Evolutionary conservation across 1,139 yeast species (phyloP), one percentile per base, ranked within the genome.

Genomic region (Debaryomyces singareniensis): DNA sequence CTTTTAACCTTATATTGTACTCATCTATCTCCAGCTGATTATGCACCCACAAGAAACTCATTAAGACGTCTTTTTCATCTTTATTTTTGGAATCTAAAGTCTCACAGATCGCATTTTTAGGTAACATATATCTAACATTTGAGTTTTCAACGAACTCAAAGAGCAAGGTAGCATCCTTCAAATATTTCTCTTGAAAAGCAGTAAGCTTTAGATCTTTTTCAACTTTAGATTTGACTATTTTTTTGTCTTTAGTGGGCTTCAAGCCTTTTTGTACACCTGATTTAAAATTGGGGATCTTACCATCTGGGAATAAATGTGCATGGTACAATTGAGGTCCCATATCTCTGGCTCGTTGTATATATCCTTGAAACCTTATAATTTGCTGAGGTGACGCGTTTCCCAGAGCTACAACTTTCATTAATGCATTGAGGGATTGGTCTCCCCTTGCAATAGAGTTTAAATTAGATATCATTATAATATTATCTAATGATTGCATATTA

Each of bases 61-160:
- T 55, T 24, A 83, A 47, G 5, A 81, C 53, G 34, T 80, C 85
- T 25, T 36, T 51, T 29, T 56, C 61, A 3, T 54, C 49, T 25
- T 55, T 59, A 5, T 45, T 38, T 13, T 23, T 28, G 2, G 55
- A 48, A 2, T 55, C 53, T 6, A 73, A 40, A 4, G 75, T 73
- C 54, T 89, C 96, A 38, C 82, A 64, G 4, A 89, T 71, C 2
- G 91, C 73, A 41, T 82, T 75, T 39, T 78, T 78, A 0, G 97
- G 96, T 2, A 89, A 47, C 36, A 71, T 57, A 45, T 73, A 89
- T 33, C 97, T 68, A 6, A 80, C 80, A 31, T 80, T 71, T 0
- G 93, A 73, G 49, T 79, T 80, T 44, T 91, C 97, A 24, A 71
- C 71, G 55, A 78, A 89, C 53, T 91, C 98, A 54, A 91, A 79